Evolutionary conservation across 2,329 filamentous ascomycete genomes (phyloP).

Genomic region (Apiospora malaysiana): DNA sequence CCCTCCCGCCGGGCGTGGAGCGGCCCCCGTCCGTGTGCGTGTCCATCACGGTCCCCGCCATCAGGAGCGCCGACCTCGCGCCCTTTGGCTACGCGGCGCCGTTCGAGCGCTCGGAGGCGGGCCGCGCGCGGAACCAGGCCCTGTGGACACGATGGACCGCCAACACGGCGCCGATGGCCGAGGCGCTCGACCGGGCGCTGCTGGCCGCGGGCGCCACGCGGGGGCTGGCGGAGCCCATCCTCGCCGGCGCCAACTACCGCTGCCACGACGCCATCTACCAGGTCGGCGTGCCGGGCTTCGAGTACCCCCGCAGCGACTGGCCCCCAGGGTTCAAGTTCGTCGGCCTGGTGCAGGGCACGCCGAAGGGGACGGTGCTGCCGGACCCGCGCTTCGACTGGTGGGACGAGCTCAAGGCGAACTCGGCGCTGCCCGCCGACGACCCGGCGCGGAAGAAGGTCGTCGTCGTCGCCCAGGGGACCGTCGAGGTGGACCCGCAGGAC

Average conservation of each 20-base stretch:
- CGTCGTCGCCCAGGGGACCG: conserved; percentile 48
- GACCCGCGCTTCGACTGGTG: conserved; percentile 41
- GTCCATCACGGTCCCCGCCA: conserved; percentile 45
- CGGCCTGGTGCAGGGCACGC: conserved; percentile 40
- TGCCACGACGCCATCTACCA: conserved; percentile 43
- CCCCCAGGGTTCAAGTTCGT: conserved; percentile 42
- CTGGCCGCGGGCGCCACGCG: conserved; percentile 36
- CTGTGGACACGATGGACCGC: conserved; percentile 41
- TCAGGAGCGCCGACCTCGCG: conserved; percentile 43
- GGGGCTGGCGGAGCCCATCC: conserved; percentile 32
- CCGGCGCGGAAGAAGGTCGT: conserved; percentile 38
- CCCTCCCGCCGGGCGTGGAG: conserved; percentile 29
- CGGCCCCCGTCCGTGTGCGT: conserved; percentile 38
- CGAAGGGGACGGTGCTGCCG: conserved; percentile 22
- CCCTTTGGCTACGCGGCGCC: conserved; percentile 40
- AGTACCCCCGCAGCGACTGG: conserved; percentile 46
- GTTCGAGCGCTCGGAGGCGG: conserved; percentile 38
- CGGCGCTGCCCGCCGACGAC: conserved; percentile 23
- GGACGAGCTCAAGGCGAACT: conserved; percentile 39
- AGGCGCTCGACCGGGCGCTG: conserved; percentile 37
- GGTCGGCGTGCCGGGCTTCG: conserved; percentile 44
- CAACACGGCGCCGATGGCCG: conserved; percentile 33
- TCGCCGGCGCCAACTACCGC: conserved; percentile 44
- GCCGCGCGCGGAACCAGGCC: conserved; percentile 32
- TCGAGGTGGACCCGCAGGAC: conserved; percentile 44